Evolutionary conservation across 2,329 filamentous ascomycete species (phyloP), one percentile per base, ranked within the genome.

Genomic region (Aschersonia sp.): DNA sequence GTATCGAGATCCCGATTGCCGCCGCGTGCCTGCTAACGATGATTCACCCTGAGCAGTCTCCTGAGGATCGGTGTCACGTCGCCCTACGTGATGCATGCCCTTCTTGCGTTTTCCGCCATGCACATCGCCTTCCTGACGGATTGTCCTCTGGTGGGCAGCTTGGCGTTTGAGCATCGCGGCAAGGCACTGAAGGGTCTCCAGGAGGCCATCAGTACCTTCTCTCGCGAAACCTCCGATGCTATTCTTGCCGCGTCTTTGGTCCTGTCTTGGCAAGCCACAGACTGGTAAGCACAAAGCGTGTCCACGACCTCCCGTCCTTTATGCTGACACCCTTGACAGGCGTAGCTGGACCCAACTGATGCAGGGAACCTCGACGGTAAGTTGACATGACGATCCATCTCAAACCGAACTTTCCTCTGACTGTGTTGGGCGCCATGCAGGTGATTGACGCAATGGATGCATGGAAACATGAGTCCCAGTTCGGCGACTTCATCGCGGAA

Each of bases 231-330:
- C 51, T 90, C 87, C 2, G 90, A 98, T 66, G 88, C 89, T 42
- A 83, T 95, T 52, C 75, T 98, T 47, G 90, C 89, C 30, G 87
- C 89, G 32, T 95, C 90, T 30, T 79, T 95, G 43, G 77, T 97
- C 44, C 75, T 98, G 45, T 94, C 89, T 39, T 97, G 92, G 89
- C 90, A 97, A 69, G 86, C 87, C 48, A 92, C 83, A 50, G 90
- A 97, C 69, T 97, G 89, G 90, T 94, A 75, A 72, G 82, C 48
- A 30, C 29, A 45, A 37, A 29, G n/a, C 39, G 22, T 45, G 11
- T 35, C 12, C 31, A 32, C 30, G 35, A 35, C 12, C 37, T 41
- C 42, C 31, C 43, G 40, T 37, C 42, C 9, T 42, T 5, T 42
- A n/a, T 42, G 52, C 62, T 56, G 46, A 43, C 59, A 62, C 62